phyloP scores from a whole-genome alignment of 257 asterid genomes.

The Capsicum chinense region DNA sequence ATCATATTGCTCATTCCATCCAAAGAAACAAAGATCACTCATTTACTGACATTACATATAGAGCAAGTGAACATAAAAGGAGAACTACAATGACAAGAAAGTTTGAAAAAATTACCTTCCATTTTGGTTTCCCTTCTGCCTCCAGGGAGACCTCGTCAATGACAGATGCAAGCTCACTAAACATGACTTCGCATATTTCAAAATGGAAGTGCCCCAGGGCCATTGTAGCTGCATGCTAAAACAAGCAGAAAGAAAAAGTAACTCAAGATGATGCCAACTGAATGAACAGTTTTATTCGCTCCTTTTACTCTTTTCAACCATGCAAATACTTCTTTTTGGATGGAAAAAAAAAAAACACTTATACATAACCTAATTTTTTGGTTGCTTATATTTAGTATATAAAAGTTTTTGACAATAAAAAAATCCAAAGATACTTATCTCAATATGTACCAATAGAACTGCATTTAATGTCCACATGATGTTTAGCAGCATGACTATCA shows the following conservation, averaged over 20 bases:
- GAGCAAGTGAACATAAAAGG: conserved; percentile 27
- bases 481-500: neutral
- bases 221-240: conserved; percentile 96
- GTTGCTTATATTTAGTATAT: neutral
- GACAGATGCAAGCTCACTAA: conserved; percentile 93
- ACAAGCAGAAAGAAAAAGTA: neutral
- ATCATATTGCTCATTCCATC: neutral
- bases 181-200: conserved; percentile 95
- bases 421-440: neutral
- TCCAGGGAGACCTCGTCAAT: conserved; percentile 90
- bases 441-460: neutral
- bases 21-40: conserved; percentile 25
- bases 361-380: neutral
- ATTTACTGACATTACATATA: neutral
- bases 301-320: conserved; percentile 18
- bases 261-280: conserved; percentile 4
- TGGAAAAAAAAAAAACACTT: neutral
- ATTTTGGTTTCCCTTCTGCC: conserved; percentile 95
- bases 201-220: conserved; percentile 98
- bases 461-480: conserved; percentile 8
- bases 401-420: neutral
- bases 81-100: conserved; percentile 15
- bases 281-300: conserved; percentile 15
- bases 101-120: conserved; percentile 72
- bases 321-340: neutral